These are phyloP conservation scores for Blastobotrys chiropterorum DNA, from an alignment of 805 yeast genomes.

Conservation along the genomic window DNA sequence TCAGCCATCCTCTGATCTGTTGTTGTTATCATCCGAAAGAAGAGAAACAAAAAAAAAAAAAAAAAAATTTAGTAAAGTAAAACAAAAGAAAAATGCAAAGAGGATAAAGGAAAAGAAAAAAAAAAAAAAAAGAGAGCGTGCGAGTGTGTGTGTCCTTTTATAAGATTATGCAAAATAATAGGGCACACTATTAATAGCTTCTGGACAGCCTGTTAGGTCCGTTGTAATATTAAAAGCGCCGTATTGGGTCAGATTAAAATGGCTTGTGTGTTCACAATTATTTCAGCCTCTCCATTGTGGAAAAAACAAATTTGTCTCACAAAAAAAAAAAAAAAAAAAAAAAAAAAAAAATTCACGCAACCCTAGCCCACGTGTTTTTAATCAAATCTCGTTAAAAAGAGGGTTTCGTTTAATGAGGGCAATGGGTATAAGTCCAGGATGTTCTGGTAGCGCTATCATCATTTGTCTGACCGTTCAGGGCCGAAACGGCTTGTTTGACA, in stretches of 20 bases:
- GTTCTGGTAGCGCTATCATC: no score
- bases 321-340: no score
- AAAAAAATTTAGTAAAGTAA: background rate
- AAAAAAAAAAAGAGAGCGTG: background rate
- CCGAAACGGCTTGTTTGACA: no score
- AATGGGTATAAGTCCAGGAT: no score
- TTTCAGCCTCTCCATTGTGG: background rate
- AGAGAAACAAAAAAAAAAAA: background rate
- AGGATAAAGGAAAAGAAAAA: background rate
- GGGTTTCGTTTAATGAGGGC: no score
- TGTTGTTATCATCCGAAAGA: background rate
- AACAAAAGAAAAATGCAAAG: background rate
- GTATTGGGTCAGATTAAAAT: background rate
- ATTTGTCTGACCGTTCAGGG: no score
- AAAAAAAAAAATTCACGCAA: background rate
- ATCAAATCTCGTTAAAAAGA: no score
- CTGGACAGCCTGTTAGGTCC: background rate
- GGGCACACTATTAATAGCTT: background rate
- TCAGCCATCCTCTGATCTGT: background rate
- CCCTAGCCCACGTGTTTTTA: slow-evolving; percentile 4
- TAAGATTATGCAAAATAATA: background rate
- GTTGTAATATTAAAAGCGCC: background rate
- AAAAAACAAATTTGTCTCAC: background rate
- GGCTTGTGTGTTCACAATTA: background rate
- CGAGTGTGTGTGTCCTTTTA: background rate